These are phyloP conservation scores for Fonsecaea monophora DNA, from an alignment of 2,329 filamentous ascomycete species.

Conservation along the genomic window DNA sequence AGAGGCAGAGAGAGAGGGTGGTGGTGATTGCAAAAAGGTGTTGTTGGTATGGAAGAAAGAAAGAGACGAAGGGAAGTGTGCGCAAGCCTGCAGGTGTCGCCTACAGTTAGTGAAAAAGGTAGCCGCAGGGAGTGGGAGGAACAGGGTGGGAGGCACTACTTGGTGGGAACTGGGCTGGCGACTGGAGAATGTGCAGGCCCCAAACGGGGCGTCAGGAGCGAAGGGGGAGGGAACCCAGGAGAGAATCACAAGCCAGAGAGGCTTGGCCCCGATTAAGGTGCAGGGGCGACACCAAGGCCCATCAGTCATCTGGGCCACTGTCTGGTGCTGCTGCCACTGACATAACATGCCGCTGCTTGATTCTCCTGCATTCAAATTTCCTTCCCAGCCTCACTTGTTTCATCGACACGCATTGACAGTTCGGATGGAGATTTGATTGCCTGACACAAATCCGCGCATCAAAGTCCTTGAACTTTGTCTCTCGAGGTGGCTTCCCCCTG, in stretches of 20 bases:
- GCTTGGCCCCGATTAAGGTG: slow-evolving; percentile 9
- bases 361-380: slow-evolving; percentile 11
- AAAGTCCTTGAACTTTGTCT: background rate
- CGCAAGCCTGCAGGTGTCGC: slow-evolving; percentile 20
- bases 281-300: slow-evolving; percentile 7
- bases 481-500: background rate
- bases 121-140: slow-evolving; percentile 24
- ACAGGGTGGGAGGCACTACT: slow-evolving; percentile 18
- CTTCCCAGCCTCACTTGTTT: slow-evolving; percentile 28
- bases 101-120: slow-evolving; percentile 17
- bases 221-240: slow-evolving; percentile 9
- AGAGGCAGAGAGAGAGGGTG: slow-evolving; percentile 4
- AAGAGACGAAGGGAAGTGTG: slow-evolving; percentile 19
- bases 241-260: slow-evolving; percentile 4
- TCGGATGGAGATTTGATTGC: slow-evolving; percentile 11
- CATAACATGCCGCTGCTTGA: slow-evolving; percentile 11
- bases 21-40: slow-evolving; percentile 26
- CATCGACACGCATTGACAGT: slow-evolving; percentile 6
- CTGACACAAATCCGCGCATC: background rate
- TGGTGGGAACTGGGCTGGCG: slow-evolving; percentile 15
- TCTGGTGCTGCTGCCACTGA: slow-evolving; percentile 8
- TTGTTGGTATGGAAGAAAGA: slow-evolving; percentile 24
- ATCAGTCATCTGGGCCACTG: slow-evolving; percentile 1
- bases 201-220: slow-evolving; percentile 1
- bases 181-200: background rate